Percentiles rank a stretch among this genome's conserved stretches.
Evolutionary conservation across 192 early-diverging fungal species (phyloP).

Genomic region (Helicostylum pulchrum): DNA sequence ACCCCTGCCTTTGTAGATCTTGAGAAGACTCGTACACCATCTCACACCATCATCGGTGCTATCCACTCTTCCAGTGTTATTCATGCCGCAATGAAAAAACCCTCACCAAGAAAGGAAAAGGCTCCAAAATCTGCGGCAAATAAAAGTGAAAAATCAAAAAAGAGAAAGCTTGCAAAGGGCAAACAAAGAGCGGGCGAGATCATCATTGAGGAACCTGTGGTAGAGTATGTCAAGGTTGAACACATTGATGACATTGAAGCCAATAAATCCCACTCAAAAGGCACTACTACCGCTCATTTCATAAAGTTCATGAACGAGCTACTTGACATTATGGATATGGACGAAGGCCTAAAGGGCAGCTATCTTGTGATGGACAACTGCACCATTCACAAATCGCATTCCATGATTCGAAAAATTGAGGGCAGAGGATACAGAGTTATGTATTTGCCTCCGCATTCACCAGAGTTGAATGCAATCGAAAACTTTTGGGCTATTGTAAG

Average conservation of each 20-base stretch:
- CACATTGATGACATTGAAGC: background rate
- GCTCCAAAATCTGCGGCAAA: background rate
- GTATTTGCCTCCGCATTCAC: slow-evolving; percentile 21
- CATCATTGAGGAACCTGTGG: slow-evolving; percentile 3
- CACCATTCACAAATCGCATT: slow-evolving; percentile 10
- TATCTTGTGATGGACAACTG: slow-evolving; percentile 9
- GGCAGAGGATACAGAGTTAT: slow-evolving; percentile 7
- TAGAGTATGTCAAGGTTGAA: slow-evolving; percentile 13
- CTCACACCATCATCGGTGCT: slow-evolving; percentile 7
- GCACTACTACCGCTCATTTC: slow-evolving; percentile 12
- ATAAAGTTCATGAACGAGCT: slow-evolving; percentile 15
- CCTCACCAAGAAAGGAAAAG: background rate
- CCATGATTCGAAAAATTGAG: slow-evolving; percentile 8
- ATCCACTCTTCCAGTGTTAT: slow-evolving; percentile 8
- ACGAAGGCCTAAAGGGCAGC: background rate
- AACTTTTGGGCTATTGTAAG: slow-evolving; percentile 5
- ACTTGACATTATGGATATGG: slow-evolving; percentile 10
- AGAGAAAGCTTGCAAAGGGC: slow-evolving; percentile 9
- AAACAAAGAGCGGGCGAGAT: background rate
- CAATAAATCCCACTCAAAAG: slow-evolving; percentile 1
- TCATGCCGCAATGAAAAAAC: slow-evolving; percentile 12
- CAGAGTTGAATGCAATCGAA: slow-evolving; percentile 17
- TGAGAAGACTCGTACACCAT: background rate
- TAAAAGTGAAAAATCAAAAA: slow-evolving; percentile 6
- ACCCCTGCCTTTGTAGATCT: background rate